Conservation (phyloP, 345 rosid species). For the Stellera chamaejasme region DNA sequence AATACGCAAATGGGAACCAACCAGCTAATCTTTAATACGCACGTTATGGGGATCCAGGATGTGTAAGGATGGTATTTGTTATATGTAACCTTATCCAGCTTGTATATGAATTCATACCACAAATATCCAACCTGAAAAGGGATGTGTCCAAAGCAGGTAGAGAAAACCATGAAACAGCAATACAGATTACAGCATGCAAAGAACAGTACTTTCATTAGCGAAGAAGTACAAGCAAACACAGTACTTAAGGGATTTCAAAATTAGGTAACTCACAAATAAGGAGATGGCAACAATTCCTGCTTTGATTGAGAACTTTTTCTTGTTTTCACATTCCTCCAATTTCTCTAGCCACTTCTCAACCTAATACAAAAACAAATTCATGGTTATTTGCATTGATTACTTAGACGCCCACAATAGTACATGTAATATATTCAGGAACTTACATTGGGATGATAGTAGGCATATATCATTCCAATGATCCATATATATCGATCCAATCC, state of each 20-base stretch:
- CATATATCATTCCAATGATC: slow-evolving; percentile 93
- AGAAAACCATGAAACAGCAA: slow-evolving; percentile 4
- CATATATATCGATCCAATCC: slow-evolving; percentile 98
- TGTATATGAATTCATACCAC: slow-evolving; percentile 94
- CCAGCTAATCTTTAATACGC: slow-evolving; percentile 19
- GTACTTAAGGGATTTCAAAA: slow-evolving; percentile 3
- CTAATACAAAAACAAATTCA: slow-evolving; percentile 31
- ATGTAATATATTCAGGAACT: slow-evolving; percentile 12
- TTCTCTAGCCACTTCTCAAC: slow-evolving; percentile 98
- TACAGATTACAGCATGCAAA: neutral
- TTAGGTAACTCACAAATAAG: slow-evolving; percentile 42
- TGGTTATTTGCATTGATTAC: slow-evolving; percentile 9
- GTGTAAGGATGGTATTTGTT: slow-evolving; percentile 96
- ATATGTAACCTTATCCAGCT: slow-evolving; percentile 81
- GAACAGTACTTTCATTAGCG: no score
- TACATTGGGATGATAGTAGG: slow-evolving; percentile 94
- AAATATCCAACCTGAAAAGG: slow-evolving; percentile 69
- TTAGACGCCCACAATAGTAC: slow-evolving; percentile 1
- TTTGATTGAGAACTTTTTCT: slow-evolving; percentile 61
- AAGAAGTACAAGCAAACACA: neutral
- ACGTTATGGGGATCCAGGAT: slow-evolving; percentile 99
- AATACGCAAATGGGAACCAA: neutral
- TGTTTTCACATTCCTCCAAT: slow-evolving; percentile 82
- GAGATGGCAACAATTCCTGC: slow-evolving; percentile 43
- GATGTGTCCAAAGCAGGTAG: neutral